phyloP scores from a whole-genome alignment of 306 rosid genomes.

The Corylus heterophylla region DNA sequence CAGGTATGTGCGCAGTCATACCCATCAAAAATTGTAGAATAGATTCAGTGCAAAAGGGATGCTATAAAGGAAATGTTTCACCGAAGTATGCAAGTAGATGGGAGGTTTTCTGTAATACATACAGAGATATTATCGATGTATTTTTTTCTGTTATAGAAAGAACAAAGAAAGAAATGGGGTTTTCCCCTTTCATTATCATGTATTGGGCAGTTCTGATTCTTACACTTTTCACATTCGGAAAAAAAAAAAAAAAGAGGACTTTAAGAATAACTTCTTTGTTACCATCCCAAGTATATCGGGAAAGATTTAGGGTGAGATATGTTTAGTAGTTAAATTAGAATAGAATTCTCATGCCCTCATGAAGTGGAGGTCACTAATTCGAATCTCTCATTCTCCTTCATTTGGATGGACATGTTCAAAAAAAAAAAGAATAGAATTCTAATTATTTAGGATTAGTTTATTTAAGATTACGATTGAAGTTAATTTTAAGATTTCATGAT shows the following conservation, averaged over 20 bases:
- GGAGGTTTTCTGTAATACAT: slow-evolving; percentile 1
- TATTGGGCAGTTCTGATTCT: not conserved
- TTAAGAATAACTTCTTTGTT: too few species aligned
- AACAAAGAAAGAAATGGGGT: not conserved
- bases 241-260: not conserved
- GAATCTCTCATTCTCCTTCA: too few species aligned
- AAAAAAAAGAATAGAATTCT: too few species aligned
- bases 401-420: too few species aligned
- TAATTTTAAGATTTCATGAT: too few species aligned
- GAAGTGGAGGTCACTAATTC: too few species aligned
- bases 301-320: too few species aligned
- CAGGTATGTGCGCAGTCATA: not conserved
- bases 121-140: not conserved
- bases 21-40: not conserved
- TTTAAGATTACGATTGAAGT: too few species aligned
- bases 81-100: not conserved
- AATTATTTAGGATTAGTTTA: too few species aligned
- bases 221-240: not conserved
- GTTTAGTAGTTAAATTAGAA: too few species aligned
- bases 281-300: too few species aligned
- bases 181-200: not conserved
- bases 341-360: too few species aligned
- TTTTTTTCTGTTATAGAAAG: not conserved
- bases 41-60: not conserved
- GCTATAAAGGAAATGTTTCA: not conserved